phyloP scores from a whole-genome alignment of 768 basidiomycete species.

The Pleurotus giganteus region DNA sequence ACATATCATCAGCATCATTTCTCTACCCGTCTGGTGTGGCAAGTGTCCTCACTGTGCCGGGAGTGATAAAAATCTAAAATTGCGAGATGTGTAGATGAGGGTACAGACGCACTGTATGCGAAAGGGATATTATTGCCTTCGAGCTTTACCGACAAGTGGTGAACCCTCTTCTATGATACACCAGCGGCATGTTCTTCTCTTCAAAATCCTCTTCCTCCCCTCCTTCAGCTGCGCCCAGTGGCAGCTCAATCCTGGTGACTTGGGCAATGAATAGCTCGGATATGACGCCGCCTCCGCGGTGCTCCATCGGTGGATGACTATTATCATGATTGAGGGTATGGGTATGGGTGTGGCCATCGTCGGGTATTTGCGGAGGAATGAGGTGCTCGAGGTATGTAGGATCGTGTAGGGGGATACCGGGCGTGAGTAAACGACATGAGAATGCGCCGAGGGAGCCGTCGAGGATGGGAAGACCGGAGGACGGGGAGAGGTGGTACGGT shows the following conservation, averaged over 20 bases:
- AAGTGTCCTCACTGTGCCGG: too few relatives aligned
- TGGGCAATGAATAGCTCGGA: slow-evolving; percentile 82
- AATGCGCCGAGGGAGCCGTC: slow-evolving; percentile 65
- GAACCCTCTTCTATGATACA: slow-evolving; percentile 64
- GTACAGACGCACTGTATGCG: too few relatives aligned
- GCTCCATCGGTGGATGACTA: too few relatives aligned
- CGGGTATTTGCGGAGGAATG: background rate
- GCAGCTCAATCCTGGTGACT: slow-evolving; percentile 60
- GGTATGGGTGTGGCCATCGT: slow-evolving; percentile 6
- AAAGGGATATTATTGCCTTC: too few relatives aligned
- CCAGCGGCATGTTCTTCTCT: slow-evolving; percentile 45
- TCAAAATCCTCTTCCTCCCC: slow-evolving; percentile 21
- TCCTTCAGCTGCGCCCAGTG: slow-evolving; percentile 20
- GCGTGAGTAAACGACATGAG: slow-evolving; percentile 64
- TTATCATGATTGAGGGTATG: slow-evolving; percentile 15
- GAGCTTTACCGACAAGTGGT: slow-evolving; percentile 45
- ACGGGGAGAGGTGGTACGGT: slow-evolving; percentile 36
- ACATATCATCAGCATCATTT: too few relatives aligned
- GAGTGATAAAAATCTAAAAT: too few relatives aligned
- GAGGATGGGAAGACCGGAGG: slow-evolving; percentile 60
- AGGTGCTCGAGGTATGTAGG: slow-evolving; percentile 33
- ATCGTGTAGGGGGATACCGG: slow-evolving; percentile 61
- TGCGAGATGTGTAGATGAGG: too few relatives aligned
- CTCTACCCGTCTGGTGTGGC: too few relatives aligned
- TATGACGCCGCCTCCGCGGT: slow-evolving; percentile 25